These are phyloP conservation scores for Mortierella claussenii DNA, from an alignment of 192 early-diverging fungal species.

Conservation along the genomic window DNA sequence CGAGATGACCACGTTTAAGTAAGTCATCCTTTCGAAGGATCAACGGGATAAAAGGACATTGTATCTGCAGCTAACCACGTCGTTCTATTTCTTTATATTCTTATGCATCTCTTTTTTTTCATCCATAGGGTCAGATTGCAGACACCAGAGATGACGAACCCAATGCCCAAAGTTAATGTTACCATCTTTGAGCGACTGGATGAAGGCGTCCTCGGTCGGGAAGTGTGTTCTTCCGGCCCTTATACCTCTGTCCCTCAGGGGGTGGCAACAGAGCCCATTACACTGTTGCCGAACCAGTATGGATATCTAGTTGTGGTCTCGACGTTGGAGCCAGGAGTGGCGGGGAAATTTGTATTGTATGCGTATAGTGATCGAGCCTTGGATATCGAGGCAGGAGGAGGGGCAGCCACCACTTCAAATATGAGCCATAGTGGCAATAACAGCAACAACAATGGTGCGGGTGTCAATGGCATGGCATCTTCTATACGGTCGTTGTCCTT, in stretches of 20 bases:
- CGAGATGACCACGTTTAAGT: conserved; percentile 69
- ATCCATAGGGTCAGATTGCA: conserved; percentile 70
- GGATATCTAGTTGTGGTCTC: conserved; percentile 64
- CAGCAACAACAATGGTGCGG: too few species aligned
- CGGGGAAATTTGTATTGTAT: conserved; percentile 58
- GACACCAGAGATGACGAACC: conserved; percentile 67
- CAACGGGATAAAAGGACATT: background rate
- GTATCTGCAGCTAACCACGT: background rate
- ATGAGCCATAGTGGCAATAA: too few species aligned
- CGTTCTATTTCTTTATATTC: background rate
- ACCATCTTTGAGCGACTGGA: conserved; percentile 71
- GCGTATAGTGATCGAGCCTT: conserved; percentile 64
- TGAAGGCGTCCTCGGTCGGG: conserved; percentile 58
- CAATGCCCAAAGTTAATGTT: conserved; percentile 74
- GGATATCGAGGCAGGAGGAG: conserved; percentile 45
- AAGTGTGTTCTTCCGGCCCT: conserved; percentile 66
- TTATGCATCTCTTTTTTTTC: background rate
- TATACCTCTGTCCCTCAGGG: conserved; percentile 60
- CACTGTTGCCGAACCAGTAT: conserved; percentile 59
- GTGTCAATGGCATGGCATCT: conserved; percentile 1
- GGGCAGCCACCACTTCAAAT: conserved; percentile 15
- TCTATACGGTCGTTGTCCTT: conserved; percentile 19
- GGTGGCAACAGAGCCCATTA: conserved; percentile 58
- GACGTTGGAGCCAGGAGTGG: conserved; percentile 56
- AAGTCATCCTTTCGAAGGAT: too few species aligned